Percentiles rank a stretch among this genome's conserved stretches.
These are phyloP conservation scores for Hypericum perforatum DNA, from an alignment of 345 rosid genomes.

Conservation along the genomic window DNA sequence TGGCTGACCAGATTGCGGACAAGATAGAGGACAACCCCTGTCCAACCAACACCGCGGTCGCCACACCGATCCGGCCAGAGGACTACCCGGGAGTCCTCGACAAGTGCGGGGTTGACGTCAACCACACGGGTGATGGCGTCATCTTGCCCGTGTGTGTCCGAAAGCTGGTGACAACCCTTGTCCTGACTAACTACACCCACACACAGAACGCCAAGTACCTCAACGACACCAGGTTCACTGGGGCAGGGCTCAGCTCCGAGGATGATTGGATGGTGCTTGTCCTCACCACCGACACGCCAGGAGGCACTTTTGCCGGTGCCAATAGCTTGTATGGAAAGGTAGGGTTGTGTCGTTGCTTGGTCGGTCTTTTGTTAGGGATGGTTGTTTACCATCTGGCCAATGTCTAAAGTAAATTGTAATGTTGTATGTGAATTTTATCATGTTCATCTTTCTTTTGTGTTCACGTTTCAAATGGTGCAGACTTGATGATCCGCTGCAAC, in stretches of 20 bases:
- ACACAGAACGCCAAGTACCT: constrained; percentile 35
- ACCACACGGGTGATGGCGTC: constrained; percentile 40
- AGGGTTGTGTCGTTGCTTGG: constrained; percentile 11
- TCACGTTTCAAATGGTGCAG: no score
- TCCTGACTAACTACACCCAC: constrained; percentile 60
- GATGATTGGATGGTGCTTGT: constrained; percentile 77
- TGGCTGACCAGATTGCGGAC: constrained; percentile 48
- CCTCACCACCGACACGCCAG: constrained; percentile 29
- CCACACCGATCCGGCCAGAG: constrained; percentile 20
- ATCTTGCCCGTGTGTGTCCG: constrained; percentile 60
- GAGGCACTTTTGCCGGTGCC: constrained; percentile 41
- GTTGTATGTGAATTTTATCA: no score
- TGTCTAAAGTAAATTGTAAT: no score
- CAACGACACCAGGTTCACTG: constrained; percentile 49
- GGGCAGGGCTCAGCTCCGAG: constrained; percentile 56
- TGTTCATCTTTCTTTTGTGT: no score
- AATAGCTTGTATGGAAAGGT: constrained; percentile 1
- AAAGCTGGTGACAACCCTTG: constrained; percentile 47
- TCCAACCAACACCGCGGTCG: constrained; percentile 9
- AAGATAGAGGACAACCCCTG: constrained; percentile 49
- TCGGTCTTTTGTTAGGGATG: constrained; percentile 11
- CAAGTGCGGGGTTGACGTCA: constrained; percentile 48
- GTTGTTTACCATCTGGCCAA: not conserved
- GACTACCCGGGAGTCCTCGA: constrained; percentile 33
- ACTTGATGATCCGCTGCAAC: no score